Percentiles rank a stretch among this genome's conserved stretches.
These are phyloP conservation scores for Thraustotheca clavata DNA, from an alignment of 352 stramenopile species.

Conservation along the genomic window DNA sequence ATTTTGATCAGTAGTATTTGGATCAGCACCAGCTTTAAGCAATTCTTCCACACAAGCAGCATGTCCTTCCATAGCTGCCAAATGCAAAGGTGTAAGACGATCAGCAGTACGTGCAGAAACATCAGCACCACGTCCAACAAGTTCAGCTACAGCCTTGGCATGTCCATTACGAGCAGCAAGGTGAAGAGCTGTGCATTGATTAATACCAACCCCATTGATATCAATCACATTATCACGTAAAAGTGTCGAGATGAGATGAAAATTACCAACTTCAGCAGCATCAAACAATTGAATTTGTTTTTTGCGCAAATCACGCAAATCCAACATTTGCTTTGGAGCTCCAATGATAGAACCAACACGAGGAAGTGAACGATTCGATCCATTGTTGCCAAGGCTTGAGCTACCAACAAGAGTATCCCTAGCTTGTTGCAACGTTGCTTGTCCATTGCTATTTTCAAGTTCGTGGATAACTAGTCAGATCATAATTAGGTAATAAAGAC, in stretches of 20 bases:
- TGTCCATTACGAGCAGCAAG: constrained; percentile 69
- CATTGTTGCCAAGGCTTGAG: not conserved
- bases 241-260: constrained; percentile 68
- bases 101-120: constrained; percentile 58
- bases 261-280: constrained; percentile 74
- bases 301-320: constrained; percentile 79
- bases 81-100: constrained; percentile 72
- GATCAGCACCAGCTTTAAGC: constrained; percentile 53
- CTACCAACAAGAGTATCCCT: not conserved
- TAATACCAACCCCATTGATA: constrained; percentile 80
- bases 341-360: not conserved
- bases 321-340: constrained; percentile 68
- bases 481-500: not conserved
- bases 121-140: constrained; percentile 60
- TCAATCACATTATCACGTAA: constrained; percentile 78
- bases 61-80: constrained; percentile 63
- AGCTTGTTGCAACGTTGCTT: not conserved
- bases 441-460: constrained; percentile 46
- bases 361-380: not conserved
- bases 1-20: constrained; percentile 73
- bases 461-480: constrained; percentile 54
- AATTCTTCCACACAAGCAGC: constrained; percentile 67
- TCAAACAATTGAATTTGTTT: constrained; percentile 86
- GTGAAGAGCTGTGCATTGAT: constrained; percentile 76
- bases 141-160: constrained; percentile 59